A percentile compares a stretch with the other conserved stretches of the same genome.
These are phyloP conservation scores for Limtongia smithiae DNA, from an alignment of 805 yeast species.

Conservation along the genomic window DNA sequence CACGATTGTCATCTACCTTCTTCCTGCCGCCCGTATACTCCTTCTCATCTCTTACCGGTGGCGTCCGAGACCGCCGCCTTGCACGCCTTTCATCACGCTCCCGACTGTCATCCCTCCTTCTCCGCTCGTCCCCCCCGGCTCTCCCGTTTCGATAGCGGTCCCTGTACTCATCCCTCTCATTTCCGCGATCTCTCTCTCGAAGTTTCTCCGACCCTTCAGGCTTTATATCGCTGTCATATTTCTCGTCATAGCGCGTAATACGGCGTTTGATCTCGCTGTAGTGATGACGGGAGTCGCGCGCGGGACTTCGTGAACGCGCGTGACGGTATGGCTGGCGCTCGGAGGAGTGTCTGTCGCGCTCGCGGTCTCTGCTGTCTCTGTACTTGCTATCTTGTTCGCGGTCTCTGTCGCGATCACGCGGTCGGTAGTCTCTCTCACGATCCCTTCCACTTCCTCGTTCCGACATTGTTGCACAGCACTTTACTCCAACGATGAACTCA, in stretches of 20 bases:
- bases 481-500: no score
- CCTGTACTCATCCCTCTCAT: no score
- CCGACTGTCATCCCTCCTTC: no score
- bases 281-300: not conserved
- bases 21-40: no score
- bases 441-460: slow-evolving; percentile 4
- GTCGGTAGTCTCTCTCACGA: not conserved
- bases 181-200: no score
- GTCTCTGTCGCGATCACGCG: not conserved
- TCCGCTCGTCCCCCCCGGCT: not conserved
- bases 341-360: not conserved
- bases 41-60: no score
- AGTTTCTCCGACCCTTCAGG: no score
- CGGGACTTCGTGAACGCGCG: not conserved
- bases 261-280: not conserved
- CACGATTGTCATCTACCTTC: no score
- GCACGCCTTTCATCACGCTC: no score
- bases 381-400: not conserved
- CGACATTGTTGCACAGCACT: no score
- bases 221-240: not conserved
- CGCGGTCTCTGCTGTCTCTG: slow-evolving; percentile 3
- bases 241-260: not conserved
- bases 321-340: not conserved
- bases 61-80: no score
- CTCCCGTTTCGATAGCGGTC: not conserved